phyloP scores from a whole-genome alignment of 176 grass and related monocot species.

The Leersia perrieri region DNA sequence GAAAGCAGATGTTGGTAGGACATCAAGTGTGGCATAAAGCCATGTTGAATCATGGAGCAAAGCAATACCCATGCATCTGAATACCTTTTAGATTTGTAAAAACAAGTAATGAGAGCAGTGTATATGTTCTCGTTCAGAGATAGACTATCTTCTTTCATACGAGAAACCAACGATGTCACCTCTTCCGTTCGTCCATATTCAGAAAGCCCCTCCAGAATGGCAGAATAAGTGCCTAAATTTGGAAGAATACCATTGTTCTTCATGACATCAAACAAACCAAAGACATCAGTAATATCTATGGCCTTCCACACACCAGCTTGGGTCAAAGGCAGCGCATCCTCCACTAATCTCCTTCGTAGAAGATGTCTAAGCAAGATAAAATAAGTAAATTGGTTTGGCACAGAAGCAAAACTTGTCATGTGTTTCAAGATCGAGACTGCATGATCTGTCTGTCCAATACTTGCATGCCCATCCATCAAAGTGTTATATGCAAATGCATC shows the following conservation, averaged over 20 bases:
- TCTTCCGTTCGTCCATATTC: constrained; percentile 44
- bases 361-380: constrained; percentile 58
- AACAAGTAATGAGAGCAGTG: constrained; percentile 38
- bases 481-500: constrained; percentile 58
- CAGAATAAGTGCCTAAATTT: constrained; percentile 36
- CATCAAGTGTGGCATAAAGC: constrained; percentile 50
- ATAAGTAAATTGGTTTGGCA: constrained; percentile 51
- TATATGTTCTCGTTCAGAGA: constrained; percentile 46
- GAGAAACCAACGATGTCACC: constrained; percentile 44
- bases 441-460: constrained; percentile 41
- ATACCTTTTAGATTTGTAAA: constrained; percentile 55
- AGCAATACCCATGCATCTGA: constrained; percentile 38
- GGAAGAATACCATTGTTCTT: constrained; percentile 25
- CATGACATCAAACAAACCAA: constrained; percentile 48
- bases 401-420: constrained; percentile 48
- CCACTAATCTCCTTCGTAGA: constrained; percentile 28
- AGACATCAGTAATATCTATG: constrained; percentile 41
- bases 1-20: constrained; percentile 57
- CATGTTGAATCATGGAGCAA: constrained; percentile 45
- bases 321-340: neutral
- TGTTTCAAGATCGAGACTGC: constrained; percentile 50
- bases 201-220: constrained; percentile 45
- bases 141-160: constrained; percentile 47
- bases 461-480: constrained; percentile 48
- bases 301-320: constrained; percentile 40